Evolutionary conservation across 495 filamentous ascomycete genomes (phyloP).

Genomic region (Penicillium coffeae): DNA sequence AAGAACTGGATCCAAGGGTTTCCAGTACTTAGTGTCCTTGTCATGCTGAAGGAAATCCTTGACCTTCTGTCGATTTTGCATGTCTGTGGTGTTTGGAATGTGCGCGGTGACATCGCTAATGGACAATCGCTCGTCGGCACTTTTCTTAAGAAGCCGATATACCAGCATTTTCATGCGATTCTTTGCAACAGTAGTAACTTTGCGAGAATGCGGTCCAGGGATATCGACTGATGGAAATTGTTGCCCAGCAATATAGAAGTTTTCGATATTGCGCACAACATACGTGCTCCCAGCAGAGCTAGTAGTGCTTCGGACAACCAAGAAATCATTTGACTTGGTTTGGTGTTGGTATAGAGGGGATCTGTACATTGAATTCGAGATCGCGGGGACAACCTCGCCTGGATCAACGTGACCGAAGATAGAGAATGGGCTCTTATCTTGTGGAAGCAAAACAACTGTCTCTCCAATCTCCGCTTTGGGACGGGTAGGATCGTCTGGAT

Average conservation of each 20-base stretch:
- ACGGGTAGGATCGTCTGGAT: slow-evolving; percentile 68
- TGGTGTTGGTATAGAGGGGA: slow-evolving; percentile 89
- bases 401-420: slow-evolving; percentile 91
- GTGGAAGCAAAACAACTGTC: slow-evolving; percentile 75
- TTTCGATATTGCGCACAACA: slow-evolving; percentile 81
- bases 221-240: slow-evolving; percentile 88
- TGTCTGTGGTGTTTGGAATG: slow-evolving; percentile 83
- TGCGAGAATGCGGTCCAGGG: slow-evolving; percentile 86
- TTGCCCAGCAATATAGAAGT: slow-evolving; percentile 86
- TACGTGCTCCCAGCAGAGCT: slow-evolving; percentile 68
- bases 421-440: slow-evolving; percentile 92
- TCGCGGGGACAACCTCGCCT: slow-evolving; percentile 79
- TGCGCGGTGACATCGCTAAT: slow-evolving; percentile 81
- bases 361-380: slow-evolving; percentile 93
- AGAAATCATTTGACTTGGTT: slow-evolving; percentile 73
- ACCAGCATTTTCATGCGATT: slow-evolving; percentile 94
- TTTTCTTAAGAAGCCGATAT: slow-evolving; percentile 77
- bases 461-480: slow-evolving; percentile 82
- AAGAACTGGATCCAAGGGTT: slow-evolving; percentile 63
- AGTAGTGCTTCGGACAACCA: slow-evolving; percentile 78
- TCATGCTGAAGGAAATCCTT: slow-evolving; percentile 92
- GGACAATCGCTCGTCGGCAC: slow-evolving; percentile 60
- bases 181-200: slow-evolving; percentile 91
- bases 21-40: slow-evolving; percentile 81
- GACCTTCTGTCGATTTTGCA: slow-evolving; percentile 92